Percentiles rank a stretch among this genome's conserved stretches.
These are phyloP conservation scores for Termitomyces sp. DNA, from an alignment of 768 basidiomycete genomes.

Conservation along the genomic window DNA sequence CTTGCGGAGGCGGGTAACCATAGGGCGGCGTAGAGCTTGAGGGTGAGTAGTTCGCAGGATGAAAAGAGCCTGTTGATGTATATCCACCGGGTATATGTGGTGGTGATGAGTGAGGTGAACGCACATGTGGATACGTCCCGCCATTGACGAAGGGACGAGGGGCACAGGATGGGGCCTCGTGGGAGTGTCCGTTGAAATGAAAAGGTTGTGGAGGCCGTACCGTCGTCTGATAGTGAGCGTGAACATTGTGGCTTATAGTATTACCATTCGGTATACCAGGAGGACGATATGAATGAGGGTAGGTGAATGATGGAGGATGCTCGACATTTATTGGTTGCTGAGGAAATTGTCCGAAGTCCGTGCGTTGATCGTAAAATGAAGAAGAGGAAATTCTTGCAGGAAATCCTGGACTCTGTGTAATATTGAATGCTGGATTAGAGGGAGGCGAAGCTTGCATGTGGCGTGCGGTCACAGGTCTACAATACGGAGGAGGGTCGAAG, in stretches of 20 bases:
- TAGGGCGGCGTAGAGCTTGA: conserved; percentile 27
- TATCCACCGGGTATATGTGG: conserved; percentile 20
- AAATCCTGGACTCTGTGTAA: conserved; percentile 8
- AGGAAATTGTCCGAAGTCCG: conserved; percentile 35
- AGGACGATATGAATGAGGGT: conserved; percentile 29
- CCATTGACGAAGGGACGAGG: conserved; percentile 19
- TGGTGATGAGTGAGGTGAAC: conserved; percentile 21
- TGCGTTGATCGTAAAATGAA: conserved; percentile 26
- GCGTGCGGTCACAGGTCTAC: conserved; percentile 11
- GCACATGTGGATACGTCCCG: conserved; percentile 23
- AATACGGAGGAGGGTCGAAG: conserved; percentile 14
- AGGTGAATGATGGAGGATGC: conserved; percentile 27
- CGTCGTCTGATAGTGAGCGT: conserved; percentile 26
- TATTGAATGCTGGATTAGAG: conserved; percentile 16
- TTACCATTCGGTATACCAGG: conserved; percentile 8
- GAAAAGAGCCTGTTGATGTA: conserved; percentile 22
- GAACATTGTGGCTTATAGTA: conserved; percentile 30
- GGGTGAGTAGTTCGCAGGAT: conserved; percentile 29
- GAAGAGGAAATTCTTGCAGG: conserved; percentile 18
- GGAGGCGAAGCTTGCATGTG: conserved; percentile 11
- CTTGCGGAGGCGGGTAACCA: conserved; percentile 28
- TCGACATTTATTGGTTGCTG: conserved; percentile 31
- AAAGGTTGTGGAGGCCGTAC: conserved; percentile 26
- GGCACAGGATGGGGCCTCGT: conserved; percentile 24
- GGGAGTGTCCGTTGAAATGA: conserved; percentile 29